These are phyloP conservation scores for Saururus chinensis DNA, from an alignment of 164 flowering plant genomes.

Conservation along the genomic window DNA sequence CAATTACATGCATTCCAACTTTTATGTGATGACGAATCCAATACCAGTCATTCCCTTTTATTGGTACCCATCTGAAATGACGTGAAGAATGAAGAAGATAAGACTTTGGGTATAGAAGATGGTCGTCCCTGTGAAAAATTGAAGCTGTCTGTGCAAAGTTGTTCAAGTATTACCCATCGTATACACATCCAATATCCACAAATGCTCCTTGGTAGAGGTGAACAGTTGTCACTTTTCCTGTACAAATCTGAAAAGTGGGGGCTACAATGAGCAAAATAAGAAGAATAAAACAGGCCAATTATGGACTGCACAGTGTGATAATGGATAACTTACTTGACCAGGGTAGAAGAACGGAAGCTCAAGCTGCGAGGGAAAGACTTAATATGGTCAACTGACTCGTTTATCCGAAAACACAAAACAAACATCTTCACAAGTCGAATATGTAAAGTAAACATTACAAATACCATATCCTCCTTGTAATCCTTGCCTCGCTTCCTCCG, in stretches of 20 bases:
- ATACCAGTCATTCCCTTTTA: conserved; percentile 91
- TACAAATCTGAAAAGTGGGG: conserved; percentile 46
- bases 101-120: not conserved
- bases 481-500: conserved; percentile 92
- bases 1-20: conserved; percentile 85
- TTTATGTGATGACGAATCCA: conserved; percentile 97
- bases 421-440: not conserved
- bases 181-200: conserved; percentile 93
- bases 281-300: not conserved
- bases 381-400: conserved; percentile 2
- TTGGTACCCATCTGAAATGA: conserved; percentile 91
- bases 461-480: conserved; percentile 85
- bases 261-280: not conserved
- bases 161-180: conserved; percentile 68
- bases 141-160: not conserved
- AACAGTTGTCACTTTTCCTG: conserved; percentile 70
- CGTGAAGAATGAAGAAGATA: not conserved
- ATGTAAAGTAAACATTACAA: not conserved
- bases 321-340: conserved; percentile 58
- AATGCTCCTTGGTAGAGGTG: conserved; percentile 97
- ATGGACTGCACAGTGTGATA: not conserved
- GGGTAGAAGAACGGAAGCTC: conserved; percentile 97
- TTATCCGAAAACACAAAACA: not conserved
- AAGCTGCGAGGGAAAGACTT: conserved; percentile 49
- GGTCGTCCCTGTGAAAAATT: too few relatives aligned